Evolutionary conservation across 371 early-diverging fungal genomes (phyloP), one percentile per base, ranked within the genome.

Genomic region (Phascolomyces articulosus): DNA sequence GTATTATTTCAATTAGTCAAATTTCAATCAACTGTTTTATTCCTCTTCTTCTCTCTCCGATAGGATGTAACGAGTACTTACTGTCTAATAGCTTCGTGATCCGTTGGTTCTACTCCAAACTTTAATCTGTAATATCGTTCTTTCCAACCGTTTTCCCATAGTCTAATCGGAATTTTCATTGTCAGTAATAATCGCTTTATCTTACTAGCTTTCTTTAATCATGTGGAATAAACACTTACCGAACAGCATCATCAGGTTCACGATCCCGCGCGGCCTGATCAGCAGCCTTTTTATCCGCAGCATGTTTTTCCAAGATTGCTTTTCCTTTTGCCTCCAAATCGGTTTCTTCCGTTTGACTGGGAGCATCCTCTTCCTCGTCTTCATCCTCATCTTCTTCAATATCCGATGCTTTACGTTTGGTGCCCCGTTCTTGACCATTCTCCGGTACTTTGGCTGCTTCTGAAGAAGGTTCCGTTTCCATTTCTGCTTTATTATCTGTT

Each of bases 131-230:
- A 98, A 75, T 97, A 97, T 44, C 96, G 85, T 62, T 90, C 84
- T 72, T 95, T 95, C 90, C 94, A 96, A 10, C 96, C 97, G 0
- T 84, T 67, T 74, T 96, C 96, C 89, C 94, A 94, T 21, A 97
- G 72, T 48, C 85, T 81, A 48, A n/a, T n/a, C n/a, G n/a, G n/a
- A n/a, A n/a, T n/a, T n/a, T n/a, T n/a, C n/a, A n/a, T n/a, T n/a
- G n/a, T n/a, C n/a, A n/a, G n/a, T n/a, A n/a, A n/a, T n/a, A n/a
- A n/a, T n/a, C n/a, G n/a, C n/a, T n/a, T n/a, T n/a, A n/a, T n/a
- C n/a, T n/a, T n/a, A n/a, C n/a, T n/a, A n/a, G n/a, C n/a, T n/a
- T n/a, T n/a, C n/a, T n/a, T n/a, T n/a, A n/a, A n/a, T n/a, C n/a
- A n/a, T n/a, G n/a, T n/a, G n/a, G 34, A 34, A 34, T 0, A 0